These are phyloP conservation scores for Lasiosphaeriaceae sp. DNA, from an alignment of 495 filamentous ascomycete genomes.

Conservation along the genomic window DNA sequence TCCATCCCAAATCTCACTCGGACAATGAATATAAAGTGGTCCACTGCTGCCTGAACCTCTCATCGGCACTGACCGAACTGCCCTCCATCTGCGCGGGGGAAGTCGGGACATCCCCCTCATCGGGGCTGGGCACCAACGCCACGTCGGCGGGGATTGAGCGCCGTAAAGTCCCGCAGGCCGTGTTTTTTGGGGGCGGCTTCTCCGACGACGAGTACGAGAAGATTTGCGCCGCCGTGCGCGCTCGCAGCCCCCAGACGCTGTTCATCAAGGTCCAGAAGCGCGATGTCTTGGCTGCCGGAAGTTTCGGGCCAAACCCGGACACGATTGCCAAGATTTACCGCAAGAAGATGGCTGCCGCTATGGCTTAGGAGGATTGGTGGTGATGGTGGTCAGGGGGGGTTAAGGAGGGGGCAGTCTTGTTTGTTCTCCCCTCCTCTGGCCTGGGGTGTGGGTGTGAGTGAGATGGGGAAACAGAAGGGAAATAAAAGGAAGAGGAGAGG, in stretches of 20 bases:
- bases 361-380: neutral
- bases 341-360: conserved; percentile 28
- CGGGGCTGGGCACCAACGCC: conserved; percentile 24
- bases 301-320: conserved; percentile 27
- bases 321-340: conserved; percentile 30
- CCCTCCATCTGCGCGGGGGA: conserved; percentile 27
- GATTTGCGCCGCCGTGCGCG: conserved; percentile 21
- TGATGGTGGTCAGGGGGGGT: no score
- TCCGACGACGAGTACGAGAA: conserved; percentile 26
- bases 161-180: conserved; percentile 19
- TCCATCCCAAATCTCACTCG: neutral
- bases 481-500: neutral
- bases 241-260: conserved; percentile 4
- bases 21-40: conserved; percentile 22
- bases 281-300: conserved; percentile 29
- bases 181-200: conserved; percentile 31
- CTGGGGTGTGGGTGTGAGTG: no score
- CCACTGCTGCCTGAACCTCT: conserved; percentile 24
- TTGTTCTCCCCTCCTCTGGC: no score
- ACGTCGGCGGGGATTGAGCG: conserved; percentile 1
- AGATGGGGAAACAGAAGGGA: neutral
- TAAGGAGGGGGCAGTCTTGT: no score
- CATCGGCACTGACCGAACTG: conserved; percentile 22
- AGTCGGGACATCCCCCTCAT: conserved; percentile 15
- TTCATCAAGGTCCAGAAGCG: conserved; percentile 25